Conservation (phyloP, 306 rosid species). For the Pterocarpus santalinus region DNA sequence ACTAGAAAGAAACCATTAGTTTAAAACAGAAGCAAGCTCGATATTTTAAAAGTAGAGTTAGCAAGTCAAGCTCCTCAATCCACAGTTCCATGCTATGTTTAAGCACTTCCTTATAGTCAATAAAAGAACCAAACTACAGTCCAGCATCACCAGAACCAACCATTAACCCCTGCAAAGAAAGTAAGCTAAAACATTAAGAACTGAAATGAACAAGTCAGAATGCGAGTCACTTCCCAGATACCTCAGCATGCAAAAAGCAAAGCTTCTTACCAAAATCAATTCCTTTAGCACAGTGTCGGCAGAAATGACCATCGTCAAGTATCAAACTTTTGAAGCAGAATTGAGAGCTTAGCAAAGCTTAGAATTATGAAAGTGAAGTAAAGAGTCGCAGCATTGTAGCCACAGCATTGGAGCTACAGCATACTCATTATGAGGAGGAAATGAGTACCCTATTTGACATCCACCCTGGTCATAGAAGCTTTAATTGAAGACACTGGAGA, state of each 20-base stretch:
- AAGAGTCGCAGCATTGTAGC: constrained; percentile 35
- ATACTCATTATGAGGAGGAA: constrained; percentile 18
- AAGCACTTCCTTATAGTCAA: no score
- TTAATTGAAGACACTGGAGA: background rate
- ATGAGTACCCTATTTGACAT: constrained; percentile 49
- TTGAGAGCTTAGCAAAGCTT: constrained; percentile 18
- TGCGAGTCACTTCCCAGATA: constrained; percentile 42
- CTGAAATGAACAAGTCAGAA: constrained; percentile 28
- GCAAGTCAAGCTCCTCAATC: no score
- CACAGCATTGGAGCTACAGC: constrained; percentile 45
- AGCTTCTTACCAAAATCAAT: constrained; percentile 50
- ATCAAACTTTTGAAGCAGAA: constrained; percentile 35
- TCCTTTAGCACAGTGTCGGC: constrained; percentile 44
- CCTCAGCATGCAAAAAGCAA: constrained; percentile 46
- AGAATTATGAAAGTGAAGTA: constrained; percentile 1
- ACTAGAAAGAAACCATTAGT: no score
- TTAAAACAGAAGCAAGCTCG: no score
- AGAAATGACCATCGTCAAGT: constrained; percentile 25
- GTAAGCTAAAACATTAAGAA: constrained; percentile 41
- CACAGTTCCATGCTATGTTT: no score
- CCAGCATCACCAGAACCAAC: constrained; percentile 37
- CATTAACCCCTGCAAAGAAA: constrained; percentile 19
- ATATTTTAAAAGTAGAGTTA: no score
- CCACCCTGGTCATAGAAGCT: constrained; percentile 30
- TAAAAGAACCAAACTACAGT: background rate